phyloP scores from a whole-genome alignment of 129 eudicot genomes.

The Daucus carota region DH1_v3.0 NC_030381.2:47744501-47745000 shows the following conservation, averaged over 20 bases:
- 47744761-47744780: neutral
- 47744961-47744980: neutral
- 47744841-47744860: too few species aligned
- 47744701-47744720: neutral
- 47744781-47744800: neutral
- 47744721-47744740: neutral
- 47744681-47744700: neutral
- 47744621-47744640: conserved; percentile 92
- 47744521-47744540: neutral
- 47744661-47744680: conserved; percentile 48
- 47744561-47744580: neutral
- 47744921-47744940: neutral
- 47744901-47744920: too few species aligned
- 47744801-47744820: neutral
- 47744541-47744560: neutral
- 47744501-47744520: neutral
- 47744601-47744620: conserved; percentile 95
- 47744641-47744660: conserved; percentile 88
- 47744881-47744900: too few species aligned
- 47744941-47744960: neutral
- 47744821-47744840: neutral
- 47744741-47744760: neutral
- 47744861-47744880: too few species aligned
- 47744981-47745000: neutral
- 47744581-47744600: conserved; percentile 62